phyloP scores from a whole-genome alignment of 73 alveolate species.

The Blepharisma stoltei region DNA sequence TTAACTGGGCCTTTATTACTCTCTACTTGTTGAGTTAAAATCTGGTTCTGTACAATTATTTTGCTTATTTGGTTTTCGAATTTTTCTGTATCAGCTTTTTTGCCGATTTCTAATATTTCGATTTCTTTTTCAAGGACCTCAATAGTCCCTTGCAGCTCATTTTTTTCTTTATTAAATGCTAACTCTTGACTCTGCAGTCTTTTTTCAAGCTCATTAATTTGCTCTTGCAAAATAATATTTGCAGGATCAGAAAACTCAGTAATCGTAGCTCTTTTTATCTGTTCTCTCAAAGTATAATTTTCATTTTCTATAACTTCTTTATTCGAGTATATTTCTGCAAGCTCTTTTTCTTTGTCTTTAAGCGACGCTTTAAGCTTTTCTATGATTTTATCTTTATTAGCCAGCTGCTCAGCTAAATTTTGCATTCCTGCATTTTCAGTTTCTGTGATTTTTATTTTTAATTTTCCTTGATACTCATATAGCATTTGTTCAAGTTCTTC shows the following conservation, averaged over 20 bases:
- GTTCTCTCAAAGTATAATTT: background rate
- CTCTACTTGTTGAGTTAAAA: background rate
- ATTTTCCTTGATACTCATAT: background rate
- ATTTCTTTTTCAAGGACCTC: background rate
- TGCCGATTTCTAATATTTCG: background rate
- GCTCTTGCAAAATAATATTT: background rate
- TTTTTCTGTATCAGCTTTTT: background rate
- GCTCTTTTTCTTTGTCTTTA: background rate
- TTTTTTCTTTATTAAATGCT: background rate
- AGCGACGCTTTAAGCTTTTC: background rate
- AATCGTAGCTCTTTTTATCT: background rate
- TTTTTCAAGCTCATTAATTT: background rate
- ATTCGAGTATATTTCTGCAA: background rate
- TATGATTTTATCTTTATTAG: background rate
- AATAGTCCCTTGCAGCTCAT: background rate
- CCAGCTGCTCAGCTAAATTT: background rate
- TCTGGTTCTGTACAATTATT: background rate
- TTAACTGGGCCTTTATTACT: background rate
- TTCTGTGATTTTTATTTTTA: background rate
- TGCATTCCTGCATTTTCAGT: background rate
- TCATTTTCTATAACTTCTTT: background rate
- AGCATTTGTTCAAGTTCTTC: background rate
- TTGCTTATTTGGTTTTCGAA: background rate
- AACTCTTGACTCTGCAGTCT: background rate
- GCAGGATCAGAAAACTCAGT: conserved; percentile 7